phyloP scores from a whole-genome alignment of 805 yeast genomes.

The Lipomyces yamanashiensis region DNA sequence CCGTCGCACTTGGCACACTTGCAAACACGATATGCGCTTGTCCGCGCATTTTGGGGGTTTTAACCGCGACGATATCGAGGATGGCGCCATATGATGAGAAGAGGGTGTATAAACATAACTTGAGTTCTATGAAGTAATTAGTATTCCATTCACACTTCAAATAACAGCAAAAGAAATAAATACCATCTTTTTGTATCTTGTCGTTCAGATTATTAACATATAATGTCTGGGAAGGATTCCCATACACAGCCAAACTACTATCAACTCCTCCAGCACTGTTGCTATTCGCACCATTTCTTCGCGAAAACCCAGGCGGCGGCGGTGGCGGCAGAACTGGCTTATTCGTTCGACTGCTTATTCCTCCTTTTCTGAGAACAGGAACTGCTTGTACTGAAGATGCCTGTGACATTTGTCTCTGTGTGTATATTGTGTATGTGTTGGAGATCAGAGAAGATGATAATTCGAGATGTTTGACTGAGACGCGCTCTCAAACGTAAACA shows the following conservation, averaged over 20 bases:
- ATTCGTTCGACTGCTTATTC: conserved; percentile 16
- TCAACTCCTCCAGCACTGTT: neutral
- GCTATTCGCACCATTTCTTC: neutral
- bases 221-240: conserved; percentile 43
- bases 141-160: neutral
- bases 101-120: conserved; percentile 45
- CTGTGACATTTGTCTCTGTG: conserved; percentile 9
- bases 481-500: too few species aligned
- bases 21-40: conserved; percentile 50
- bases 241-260: conserved; percentile 8
- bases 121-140: conserved; percentile 41
- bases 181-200: conserved; percentile 44
- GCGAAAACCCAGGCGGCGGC: conserved; percentile 11
- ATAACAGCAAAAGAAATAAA: conserved; percentile 4
- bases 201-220: conserved; percentile 49
- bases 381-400: neutral
- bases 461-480: neutral
- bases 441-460: neutral
- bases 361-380: conserved; percentile 10
- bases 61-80: conserved; percentile 46
- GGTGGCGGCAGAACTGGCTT: conserved; percentile 24
- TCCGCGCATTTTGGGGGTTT: conserved; percentile 49
- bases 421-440: neutral
- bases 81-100: conserved; percentile 49
- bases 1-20: conserved; percentile 41